These are phyloP conservation scores for Kwoniella sp. DNA, from an alignment of 768 basidiomycete species.

Conservation along the genomic window DNA sequence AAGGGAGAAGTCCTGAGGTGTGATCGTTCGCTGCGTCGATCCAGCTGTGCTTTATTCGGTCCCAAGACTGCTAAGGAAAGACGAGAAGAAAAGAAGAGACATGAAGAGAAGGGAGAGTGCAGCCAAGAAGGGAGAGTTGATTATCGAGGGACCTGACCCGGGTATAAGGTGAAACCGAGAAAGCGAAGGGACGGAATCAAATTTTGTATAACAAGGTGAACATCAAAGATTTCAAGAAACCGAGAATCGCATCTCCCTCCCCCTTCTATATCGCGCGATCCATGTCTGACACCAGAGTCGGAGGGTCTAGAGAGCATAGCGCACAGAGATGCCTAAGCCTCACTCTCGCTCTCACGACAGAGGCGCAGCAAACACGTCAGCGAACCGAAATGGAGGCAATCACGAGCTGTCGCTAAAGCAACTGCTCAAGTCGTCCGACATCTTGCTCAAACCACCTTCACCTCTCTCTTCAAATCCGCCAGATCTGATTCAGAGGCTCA, in stretches of 20 bases:
- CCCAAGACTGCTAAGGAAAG: background rate
- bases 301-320: background rate
- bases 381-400: background rate
- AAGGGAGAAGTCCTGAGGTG: too few relatives aligned
- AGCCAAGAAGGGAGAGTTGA: slow-evolving; percentile 2
- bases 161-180: background rate
- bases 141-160: background rate
- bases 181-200: slow-evolving; percentile 20
- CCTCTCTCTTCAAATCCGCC: slow-evolving; percentile 25
- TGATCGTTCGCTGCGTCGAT: background rate
- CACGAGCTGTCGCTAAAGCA: slow-evolving; percentile 15
- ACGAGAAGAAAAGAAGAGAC: slow-evolving; percentile 10
- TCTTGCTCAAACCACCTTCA: slow-evolving; percentile 30
- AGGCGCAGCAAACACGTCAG: background rate
- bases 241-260: too few relatives aligned
- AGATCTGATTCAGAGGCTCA: slow-evolving; percentile 23
- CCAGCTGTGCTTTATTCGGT: background rate
- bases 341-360: background rate
- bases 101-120: background rate
- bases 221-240: too few relatives aligned
- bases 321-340: background rate
- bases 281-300: background rate
- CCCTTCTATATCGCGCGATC: background rate
- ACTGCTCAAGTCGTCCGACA: slow-evolving; percentile 22
- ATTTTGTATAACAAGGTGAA: slow-evolving; percentile 5